phyloP scores from a whole-genome alignment of 2,329 filamentous ascomycete genomes.

The Neofusicoccum parvum region DNA sequence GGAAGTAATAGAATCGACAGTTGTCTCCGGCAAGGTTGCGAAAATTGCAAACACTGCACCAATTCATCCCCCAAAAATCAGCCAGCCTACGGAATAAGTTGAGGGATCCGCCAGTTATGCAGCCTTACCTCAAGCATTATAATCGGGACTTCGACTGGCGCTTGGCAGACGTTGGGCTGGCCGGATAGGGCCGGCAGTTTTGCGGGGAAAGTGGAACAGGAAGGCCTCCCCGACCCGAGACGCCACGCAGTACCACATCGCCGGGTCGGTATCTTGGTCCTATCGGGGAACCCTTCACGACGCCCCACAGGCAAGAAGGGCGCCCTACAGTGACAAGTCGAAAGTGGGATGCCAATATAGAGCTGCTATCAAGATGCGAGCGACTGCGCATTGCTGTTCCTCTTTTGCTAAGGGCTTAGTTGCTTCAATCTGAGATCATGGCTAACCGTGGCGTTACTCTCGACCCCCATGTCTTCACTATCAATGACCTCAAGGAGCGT shows the following conservation, averaged over 20 bases:
- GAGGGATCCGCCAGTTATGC: too few species aligned
- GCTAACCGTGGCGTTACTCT: constrained; percentile 27
- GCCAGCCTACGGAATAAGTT: too few species aligned
- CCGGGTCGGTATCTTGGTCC: not conserved
- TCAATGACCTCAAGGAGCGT: constrained; percentile 34
- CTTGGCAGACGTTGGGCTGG: too few species aligned
- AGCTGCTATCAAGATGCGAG: not conserved
- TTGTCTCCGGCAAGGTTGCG: too few species aligned
- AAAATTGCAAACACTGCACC: too few species aligned
- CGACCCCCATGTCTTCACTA: constrained; percentile 28
- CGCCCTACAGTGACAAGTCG: not conserved
- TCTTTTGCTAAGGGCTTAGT: not conserved
- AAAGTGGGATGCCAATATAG: not conserved
- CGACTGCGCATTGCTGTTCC: not conserved
- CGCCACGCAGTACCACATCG: not conserved
- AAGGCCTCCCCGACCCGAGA: constrained; percentile 5
- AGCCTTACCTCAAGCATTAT: too few species aligned
- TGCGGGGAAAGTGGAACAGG: not conserved
- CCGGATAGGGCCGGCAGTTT: too few species aligned
- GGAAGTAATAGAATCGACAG: too few species aligned
- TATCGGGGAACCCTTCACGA: too few species aligned
- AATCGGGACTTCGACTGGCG: too few species aligned
- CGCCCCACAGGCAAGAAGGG: too few species aligned
- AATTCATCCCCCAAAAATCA: too few species aligned
- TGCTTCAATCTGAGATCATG: constrained; percentile 18